phyloP scores from a whole-genome alignment of 2,329 filamentous ascomycete species.

The Pezicula carpinea region DNA sequence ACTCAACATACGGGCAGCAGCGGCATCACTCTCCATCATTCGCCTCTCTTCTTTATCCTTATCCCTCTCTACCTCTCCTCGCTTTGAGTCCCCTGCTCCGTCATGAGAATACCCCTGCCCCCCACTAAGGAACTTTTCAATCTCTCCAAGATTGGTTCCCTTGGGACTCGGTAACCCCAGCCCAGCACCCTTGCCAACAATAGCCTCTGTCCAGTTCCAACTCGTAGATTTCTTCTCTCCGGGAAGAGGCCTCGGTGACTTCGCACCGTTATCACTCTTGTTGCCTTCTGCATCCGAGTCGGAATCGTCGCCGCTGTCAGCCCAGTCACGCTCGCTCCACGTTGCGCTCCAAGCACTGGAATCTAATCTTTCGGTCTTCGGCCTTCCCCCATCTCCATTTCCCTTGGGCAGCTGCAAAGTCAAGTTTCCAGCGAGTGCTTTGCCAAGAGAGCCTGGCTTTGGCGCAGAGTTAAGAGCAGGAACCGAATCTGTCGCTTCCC shows the following conservation, averaged over 20 bases:
- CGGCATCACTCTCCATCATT: constrained; percentile 2
- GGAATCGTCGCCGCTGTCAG: constrained; percentile 46
- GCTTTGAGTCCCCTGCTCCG: not conserved
- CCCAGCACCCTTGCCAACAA: constrained; percentile 38
- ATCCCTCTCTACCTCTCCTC: not conserved
- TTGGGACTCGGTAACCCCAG: constrained; percentile 11
- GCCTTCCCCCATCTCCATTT: constrained; percentile 4
- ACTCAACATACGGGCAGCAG: constrained; percentile 6
- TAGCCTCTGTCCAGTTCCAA: constrained; percentile 53
- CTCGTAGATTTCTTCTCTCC: constrained; percentile 18
- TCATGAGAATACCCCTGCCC: not conserved
- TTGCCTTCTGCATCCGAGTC: constrained; percentile 36
- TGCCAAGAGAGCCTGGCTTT: constrained; percentile 14
- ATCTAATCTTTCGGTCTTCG: constrained; percentile 34
- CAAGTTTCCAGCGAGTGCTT: constrained; percentile 4
- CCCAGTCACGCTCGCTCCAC: constrained; percentile 65
- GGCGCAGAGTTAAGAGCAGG: constrained; percentile 20
- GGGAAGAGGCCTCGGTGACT: constrained; percentile 7
- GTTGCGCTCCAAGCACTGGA: constrained; percentile 37
- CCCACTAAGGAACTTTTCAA: constrained; percentile 20
- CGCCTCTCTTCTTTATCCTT: not conserved
- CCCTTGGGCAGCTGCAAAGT: not conserved
- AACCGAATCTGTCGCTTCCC: constrained; percentile 37
- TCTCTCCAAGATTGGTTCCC: constrained; percentile 17
- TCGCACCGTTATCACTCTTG: constrained; percentile 23